Evolutionary conservation across 2,329 filamentous ascomycete genomes (phyloP).

Genomic region (Clarireedia monteithiana): DNA sequence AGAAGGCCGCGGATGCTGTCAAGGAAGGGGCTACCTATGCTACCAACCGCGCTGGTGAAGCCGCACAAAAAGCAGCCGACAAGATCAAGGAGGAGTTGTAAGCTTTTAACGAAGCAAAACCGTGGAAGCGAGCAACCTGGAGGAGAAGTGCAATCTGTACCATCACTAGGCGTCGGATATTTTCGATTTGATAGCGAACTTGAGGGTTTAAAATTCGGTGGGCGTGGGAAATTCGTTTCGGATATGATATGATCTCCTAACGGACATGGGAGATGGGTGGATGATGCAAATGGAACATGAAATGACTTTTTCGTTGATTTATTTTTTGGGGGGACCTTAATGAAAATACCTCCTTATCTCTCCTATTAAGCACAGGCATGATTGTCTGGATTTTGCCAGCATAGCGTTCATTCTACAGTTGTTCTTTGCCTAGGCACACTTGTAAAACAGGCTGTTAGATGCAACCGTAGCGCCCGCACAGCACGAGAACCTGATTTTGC

Average conservation of each 20-base stretch:
- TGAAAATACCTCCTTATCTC: too few relatives aligned
- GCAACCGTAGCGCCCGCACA: neutral
- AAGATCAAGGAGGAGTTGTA: constrained; percentile 31
- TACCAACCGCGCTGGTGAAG: constrained; percentile 30
- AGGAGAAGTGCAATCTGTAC: neutral
- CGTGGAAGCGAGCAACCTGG: neutral
- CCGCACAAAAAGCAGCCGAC: constrained; percentile 28
- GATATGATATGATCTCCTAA: neutral
- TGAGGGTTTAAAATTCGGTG: neutral
- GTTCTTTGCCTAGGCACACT: too few relatives aligned
- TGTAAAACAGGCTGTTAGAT: too few relatives aligned
- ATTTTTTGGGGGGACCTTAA: too few relatives aligned
- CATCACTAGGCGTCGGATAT: constrained; percentile 3
- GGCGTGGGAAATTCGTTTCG: neutral
- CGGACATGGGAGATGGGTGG: neutral
- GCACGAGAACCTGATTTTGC: neutral
- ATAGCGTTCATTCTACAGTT: too few relatives aligned
- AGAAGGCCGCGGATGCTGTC: constrained; percentile 37
- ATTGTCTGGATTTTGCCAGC: too few relatives aligned
- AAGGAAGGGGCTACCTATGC: constrained; percentile 30
- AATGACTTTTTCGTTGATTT: neutral
- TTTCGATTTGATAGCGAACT: constrained; percentile 2
- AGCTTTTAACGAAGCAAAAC: neutral
- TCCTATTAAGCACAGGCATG: too few relatives aligned
- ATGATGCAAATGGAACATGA: neutral